Percentiles rank a stretch among this genome's conserved stretches.
Conservation (phyloP, 305 asterid genomes). For the Fraxinus ornus region DNA sequence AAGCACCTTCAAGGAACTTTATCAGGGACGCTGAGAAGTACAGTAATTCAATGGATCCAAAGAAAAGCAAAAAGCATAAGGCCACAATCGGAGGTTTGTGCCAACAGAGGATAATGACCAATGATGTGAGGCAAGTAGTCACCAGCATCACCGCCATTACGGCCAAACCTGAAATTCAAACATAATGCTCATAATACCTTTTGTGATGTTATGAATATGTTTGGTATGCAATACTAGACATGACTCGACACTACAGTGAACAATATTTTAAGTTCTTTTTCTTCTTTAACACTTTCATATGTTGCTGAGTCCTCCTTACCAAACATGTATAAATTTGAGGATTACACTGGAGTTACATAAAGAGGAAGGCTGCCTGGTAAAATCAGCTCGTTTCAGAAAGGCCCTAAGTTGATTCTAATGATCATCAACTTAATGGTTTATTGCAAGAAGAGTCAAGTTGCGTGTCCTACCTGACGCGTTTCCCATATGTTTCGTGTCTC, state of each 20-base stretch:
- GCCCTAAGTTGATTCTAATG: background rate
- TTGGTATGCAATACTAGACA: background rate
- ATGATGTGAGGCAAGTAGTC: conserved; percentile 90
- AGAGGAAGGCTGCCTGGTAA: background rate
- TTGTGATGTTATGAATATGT: background rate
- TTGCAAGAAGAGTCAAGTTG: background rate
- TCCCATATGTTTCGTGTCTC: conserved; percentile 92
- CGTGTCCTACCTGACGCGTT: conserved; percentile 73
- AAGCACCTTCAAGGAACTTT: conserved; percentile 93
- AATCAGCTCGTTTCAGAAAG: background rate
- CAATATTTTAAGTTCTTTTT: background rate
- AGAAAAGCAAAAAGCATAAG: conserved; percentile 68
- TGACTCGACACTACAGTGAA: background rate
- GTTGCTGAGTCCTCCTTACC: background rate
- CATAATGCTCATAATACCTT: background rate
- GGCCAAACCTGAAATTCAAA: conserved; percentile 64
- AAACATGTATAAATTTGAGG: background rate
- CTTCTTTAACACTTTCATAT: background rate
- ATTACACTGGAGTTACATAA: background rate
- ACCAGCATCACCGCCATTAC: conserved; percentile 98
- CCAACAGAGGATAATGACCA: conserved; percentile 92
- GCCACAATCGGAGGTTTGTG: conserved; percentile 83
- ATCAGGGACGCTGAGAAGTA: conserved; percentile 91
- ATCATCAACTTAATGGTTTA: background rate
- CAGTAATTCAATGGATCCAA: conserved; percentile 80